Base-by-base conservation (phyloP, 2,329 filamentous ascomycete species). In the Penicillium carneum region DNA sequence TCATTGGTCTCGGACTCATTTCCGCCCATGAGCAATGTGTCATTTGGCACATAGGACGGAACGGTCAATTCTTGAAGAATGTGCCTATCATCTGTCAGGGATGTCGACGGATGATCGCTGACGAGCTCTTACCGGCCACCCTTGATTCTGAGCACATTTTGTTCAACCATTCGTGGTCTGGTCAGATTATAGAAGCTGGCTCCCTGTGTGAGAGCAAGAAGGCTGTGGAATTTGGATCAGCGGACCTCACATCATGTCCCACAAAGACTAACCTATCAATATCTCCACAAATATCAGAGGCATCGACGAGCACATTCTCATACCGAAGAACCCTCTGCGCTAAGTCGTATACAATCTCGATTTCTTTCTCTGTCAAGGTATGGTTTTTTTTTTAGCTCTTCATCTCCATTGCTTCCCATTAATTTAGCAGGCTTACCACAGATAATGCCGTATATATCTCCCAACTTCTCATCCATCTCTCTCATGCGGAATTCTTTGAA, bases 401-500 rank as follows among this genome's bases (percentile, higher is more conserved):
- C 4, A 36, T 52, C 16, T 50, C 20, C 6, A 41, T 49, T 18
- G 4, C 0, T 23, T 31, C 18, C 10, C 11, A 23, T 51, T 42
- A 59, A n/a, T 42, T 9, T 4, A 11, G 38, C n/a, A 26, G 46
- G 62, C 83, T 72, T 81, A 91, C 91, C 90, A 69, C 91, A 90
- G 58, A 99, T 97, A 59, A 87, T 84, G 39, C 90, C 88, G 70
- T 94, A 94, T 33, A 96, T 84, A 74, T 98, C 94, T 11, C 95
- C 95, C 66, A 92, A 88, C 59, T 90, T 85, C 10, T 85, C 82
- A 71, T 98, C 94, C 77, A 99, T 85, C 64, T 93, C 88, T 60
- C 81, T 84, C 89, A 96, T 96, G 59, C 88, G 84, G 5, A 78
- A 82, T 65, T 93, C 97, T 74, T 98, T 99, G 81, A 93, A 98